Evolutionary conservation across 2,329 filamentous ascomycete genomes (phyloP), one percentile per base, ranked within the genome.

Genomic region (Sporothrix dimorphospora): DNA sequence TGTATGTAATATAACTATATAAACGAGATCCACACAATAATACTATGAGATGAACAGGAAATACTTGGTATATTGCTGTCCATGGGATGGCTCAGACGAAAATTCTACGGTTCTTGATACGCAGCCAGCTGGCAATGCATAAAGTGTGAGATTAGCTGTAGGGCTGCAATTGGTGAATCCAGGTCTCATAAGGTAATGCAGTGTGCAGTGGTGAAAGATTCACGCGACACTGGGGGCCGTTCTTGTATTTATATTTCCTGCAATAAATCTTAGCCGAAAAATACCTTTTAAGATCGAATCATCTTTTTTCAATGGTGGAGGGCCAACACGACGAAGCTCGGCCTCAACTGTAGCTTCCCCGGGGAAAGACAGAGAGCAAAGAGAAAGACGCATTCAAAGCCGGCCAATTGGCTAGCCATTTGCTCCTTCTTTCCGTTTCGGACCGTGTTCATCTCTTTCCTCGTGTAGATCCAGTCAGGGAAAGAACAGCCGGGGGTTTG

Each of bases 1-100:
- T 66, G 63, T 49, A 51, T 67, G 63, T 51, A 67, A 51, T 34
- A 45, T 67, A 34, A 34, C 57, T 67, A 51, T 66, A 67, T 49
- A 67, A 67, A 51, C 27, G 27, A 67, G 27, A 49, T 27, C 21
- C 40, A 27, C 61, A 47, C 51, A 34, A 67, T 34, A 51, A 49
- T 67, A 49, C 42, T 34, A 67, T 34, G 45, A 30, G 16, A 49
- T 16, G 42, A 51, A 57, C 47, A 42, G 42, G 19, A 63, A 34
- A 30, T 57, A 42, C 19, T 12, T n/a, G 7, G 42, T 63, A 16
- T 53, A n/a, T 53, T 53, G 12, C 24, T 49, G 4, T 49, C 47
- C 7, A n/a, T 49, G 30, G 30, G 30, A 34, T 34, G 30, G 30
- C 1, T 49, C n/a, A n/a, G n/a, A n/a, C n/a, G 45, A 4, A 49